phyloP scores from a whole-genome alignment of 1,284 basidiomycete species.

The Grifola frondosa region DNA sequence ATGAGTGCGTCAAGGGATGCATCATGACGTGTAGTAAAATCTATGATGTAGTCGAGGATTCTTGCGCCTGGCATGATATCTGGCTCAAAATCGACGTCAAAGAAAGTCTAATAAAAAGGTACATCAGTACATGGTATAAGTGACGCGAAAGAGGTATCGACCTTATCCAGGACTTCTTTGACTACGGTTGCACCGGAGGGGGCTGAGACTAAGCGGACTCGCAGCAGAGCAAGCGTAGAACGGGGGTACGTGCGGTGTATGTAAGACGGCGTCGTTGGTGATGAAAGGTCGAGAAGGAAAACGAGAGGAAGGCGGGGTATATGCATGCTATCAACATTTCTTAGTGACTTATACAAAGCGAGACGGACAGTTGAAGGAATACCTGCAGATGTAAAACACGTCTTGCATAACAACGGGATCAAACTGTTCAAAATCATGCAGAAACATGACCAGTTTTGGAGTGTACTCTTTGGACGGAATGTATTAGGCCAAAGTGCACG shows the following conservation, averaged over 20 bases:
- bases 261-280: constrained; percentile 54
- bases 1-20: constrained; percentile 54
- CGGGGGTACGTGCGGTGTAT: constrained; percentile 58
- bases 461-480: constrained; percentile 1
- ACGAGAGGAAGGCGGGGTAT: constrained; percentile 54
- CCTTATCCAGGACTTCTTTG: constrained; percentile 51
- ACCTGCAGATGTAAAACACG: constrained; percentile 60
- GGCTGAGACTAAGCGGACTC: constrained; percentile 47
- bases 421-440: constrained; percentile 73
- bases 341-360: constrained; percentile 18
- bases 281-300: constrained; percentile 58
- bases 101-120: constrained; percentile 52
- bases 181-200: constrained; percentile 47
- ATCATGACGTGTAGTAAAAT: constrained; percentile 54
- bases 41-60: constrained; percentile 51
- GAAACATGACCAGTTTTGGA: constrained; percentile 49
- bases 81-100: constrained; percentile 57
- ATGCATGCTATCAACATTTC: constrained; percentile 33
- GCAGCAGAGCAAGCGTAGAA: constrained; percentile 56
- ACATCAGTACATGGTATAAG: background rate
- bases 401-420: constrained; percentile 61
- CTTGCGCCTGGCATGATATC: constrained; percentile 59
- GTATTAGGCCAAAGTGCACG: background rate
- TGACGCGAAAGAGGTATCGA: constrained; percentile 18
- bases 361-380: background rate